Conservation (phyloP, 148 eudicot genomes). For the Camellia sinensis region DNA sequence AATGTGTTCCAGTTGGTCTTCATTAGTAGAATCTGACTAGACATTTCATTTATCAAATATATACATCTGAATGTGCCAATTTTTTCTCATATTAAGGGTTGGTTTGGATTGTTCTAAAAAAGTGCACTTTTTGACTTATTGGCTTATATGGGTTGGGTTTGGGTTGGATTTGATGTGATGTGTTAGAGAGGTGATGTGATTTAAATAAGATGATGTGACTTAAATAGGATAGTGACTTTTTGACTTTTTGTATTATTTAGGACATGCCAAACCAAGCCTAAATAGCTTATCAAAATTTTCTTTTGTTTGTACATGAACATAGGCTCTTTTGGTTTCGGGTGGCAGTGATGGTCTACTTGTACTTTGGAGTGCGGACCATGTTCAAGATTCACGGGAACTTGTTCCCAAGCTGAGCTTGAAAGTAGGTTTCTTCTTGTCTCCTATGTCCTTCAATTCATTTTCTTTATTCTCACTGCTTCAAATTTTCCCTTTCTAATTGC, state of each 20-base stretch:
- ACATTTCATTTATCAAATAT: background rate
- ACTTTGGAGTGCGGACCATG: slow-evolving; percentile 89
- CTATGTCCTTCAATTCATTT: background rate
- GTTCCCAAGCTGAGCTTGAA: slow-evolving; percentile 91
- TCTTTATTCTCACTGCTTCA: background rate
- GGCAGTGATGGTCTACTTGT: slow-evolving; percentile 96
- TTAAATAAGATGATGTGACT: no score
- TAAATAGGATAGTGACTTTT: no score
- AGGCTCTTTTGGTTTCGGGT: slow-evolving; percentile 96
- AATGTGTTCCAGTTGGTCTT: background rate
- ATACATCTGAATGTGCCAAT: background rate
- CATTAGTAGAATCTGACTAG: background rate
- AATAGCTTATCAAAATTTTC: background rate
- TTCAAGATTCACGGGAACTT: slow-evolving; percentile 90
- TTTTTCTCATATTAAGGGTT: background rate
- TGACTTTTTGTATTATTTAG: no score
- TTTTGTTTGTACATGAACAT: slow-evolving; percentile 24
- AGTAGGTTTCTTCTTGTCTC: slow-evolving; percentile 35
- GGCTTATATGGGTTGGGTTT: no score
- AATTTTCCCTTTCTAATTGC: background rate
- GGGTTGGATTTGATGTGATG: no score
- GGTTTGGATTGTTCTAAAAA: no score
- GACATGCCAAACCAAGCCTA: no score
- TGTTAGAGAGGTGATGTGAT: no score
- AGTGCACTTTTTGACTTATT: no score